A percentile compares a stretch with the other conserved stretches of the same genome.
These are phyloP conservation scores for Panaeolus cyanescens DNA, from an alignment of 768 basidiomycete genomes.

Conservation along the genomic window DNA sequence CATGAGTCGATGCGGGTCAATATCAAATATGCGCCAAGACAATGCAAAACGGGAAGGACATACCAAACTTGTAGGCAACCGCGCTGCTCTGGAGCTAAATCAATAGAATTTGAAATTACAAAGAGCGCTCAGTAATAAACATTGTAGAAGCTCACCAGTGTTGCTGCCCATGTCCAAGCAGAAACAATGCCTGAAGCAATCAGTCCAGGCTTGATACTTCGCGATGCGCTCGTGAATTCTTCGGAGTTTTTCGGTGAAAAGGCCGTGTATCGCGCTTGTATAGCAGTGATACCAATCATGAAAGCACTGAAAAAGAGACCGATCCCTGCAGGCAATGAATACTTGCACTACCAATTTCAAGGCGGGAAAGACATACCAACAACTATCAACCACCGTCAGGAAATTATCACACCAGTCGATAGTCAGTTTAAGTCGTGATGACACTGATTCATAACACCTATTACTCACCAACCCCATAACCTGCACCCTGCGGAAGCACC, in stretches of 20 bases:
- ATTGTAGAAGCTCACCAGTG: slow-evolving; percentile 47
- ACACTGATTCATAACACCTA: no score
- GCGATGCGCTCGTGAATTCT: slow-evolving; percentile 81
- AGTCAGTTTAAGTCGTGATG: not conserved
- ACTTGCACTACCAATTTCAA: not conserved
- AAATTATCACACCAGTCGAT: not conserved
- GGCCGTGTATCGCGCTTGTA: slow-evolving; percentile 84
- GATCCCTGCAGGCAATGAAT: slow-evolving; percentile 55
- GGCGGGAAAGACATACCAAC: slow-evolving; percentile 22
- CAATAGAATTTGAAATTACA: not conserved
- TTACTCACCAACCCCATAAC: slow-evolving; percentile 84
- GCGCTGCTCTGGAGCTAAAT: slow-evolving; percentile 73
- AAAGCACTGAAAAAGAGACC: slow-evolving; percentile 86
- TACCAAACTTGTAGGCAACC: slow-evolving; percentile 80
- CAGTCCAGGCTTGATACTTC: slow-evolving; percentile 87
- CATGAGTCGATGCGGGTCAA: not conserved
- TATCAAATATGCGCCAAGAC: not conserved
- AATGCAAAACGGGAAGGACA: slow-evolving; percentile 3
- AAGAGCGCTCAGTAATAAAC: not conserved
- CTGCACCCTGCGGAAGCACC: slow-evolving; percentile 77
- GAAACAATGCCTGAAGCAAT: slow-evolving; percentile 93
- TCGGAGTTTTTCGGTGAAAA: slow-evolving; percentile 81
- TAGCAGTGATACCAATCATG: slow-evolving; percentile 74
- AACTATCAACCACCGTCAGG: no score
- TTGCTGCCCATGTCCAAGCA: slow-evolving; percentile 92